These are phyloP conservation scores for Dendrothele bispora DNA, from an alignment of 768 basidiomycete species.

Conservation along the genomic window DNA sequence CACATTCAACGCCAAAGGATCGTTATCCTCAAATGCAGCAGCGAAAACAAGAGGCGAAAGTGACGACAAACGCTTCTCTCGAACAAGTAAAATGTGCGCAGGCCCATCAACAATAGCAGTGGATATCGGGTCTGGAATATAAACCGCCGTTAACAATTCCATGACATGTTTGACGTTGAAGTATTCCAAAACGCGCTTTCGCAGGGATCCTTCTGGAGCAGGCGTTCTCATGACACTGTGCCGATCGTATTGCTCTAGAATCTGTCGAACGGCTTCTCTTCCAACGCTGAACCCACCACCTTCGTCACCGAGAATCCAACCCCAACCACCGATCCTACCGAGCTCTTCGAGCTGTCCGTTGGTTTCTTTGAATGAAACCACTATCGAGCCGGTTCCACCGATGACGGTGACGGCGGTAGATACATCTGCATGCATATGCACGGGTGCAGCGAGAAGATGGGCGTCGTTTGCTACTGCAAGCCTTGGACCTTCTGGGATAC, in stretches of 20 bases:
- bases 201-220: constrained; percentile 38
- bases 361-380: constrained; percentile 59
- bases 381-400: constrained; percentile 80
- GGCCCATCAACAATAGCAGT: constrained; percentile 21
- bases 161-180: constrained; percentile 59
- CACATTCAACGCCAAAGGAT: constrained; percentile 64
- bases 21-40: constrained; percentile 68
- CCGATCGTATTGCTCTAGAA: constrained; percentile 56
- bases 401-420: constrained; percentile 70
- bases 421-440: constrained; percentile 60
- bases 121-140: constrained; percentile 56
- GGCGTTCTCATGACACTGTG: constrained; percentile 38
- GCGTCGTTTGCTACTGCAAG: constrained; percentile 80
- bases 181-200: constrained; percentile 44
- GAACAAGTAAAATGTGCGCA: constrained; percentile 33
- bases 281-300: constrained; percentile 83
- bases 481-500: constrained; percentile 49
- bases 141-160: constrained; percentile 65
- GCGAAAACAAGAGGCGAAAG: constrained; percentile 77
- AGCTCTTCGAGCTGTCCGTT: constrained; percentile 53
- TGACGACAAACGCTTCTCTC: constrained; percentile 75
- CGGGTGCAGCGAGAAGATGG: constrained; percentile 78
- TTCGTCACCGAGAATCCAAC: constrained; percentile 84
- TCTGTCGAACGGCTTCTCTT: constrained; percentile 68
- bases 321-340: constrained; percentile 77